Conservation (phyloP, 108 stramenopile genomes). For the Fragilariopsis cylindrus region DNA sequence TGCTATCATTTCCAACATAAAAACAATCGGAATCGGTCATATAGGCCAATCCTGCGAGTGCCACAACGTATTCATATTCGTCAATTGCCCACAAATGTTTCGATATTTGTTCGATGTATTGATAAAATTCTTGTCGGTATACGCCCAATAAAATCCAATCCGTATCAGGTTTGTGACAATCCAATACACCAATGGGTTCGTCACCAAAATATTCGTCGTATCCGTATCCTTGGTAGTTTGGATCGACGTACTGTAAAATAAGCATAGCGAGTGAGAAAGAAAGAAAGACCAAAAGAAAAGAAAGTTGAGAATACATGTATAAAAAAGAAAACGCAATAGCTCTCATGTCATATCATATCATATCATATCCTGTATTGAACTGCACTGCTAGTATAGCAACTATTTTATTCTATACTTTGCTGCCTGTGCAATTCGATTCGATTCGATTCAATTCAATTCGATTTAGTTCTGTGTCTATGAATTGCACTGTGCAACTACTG, state of each 20-base stretch:
- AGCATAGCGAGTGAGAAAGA: background rate
- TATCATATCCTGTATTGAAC: background rate
- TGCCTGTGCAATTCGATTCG: too few species aligned
- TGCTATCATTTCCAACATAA: conserved; percentile 51
- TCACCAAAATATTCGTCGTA: conserved; percentile 75
- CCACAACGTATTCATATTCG: conserved; percentile 86
- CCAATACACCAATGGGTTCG: conserved; percentile 47
- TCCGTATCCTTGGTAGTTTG: conserved; percentile 78
- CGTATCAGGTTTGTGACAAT: conserved; percentile 80
- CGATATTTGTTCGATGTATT: conserved; percentile 88
- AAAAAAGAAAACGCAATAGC: background rate
- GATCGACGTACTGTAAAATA: conserved; percentile 71
- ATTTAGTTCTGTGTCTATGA: too few species aligned
- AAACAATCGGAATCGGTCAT: conserved; percentile 80
- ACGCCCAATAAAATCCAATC: conserved; percentile 80
- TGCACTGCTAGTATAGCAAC: too few species aligned
- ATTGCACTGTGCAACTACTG: too few species aligned
- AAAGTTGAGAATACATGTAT: background rate
- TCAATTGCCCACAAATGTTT: conserved; percentile 90
- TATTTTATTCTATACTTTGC: too few species aligned
- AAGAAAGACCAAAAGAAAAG: conserved; percentile 6
- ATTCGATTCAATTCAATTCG: too few species aligned
- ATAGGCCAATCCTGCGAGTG: conserved; percentile 79
- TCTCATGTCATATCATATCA: background rate
- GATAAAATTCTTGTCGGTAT: conserved; percentile 90